Percentiles rank a stretch among this genome's conserved stretches.
These are phyloP conservation scores for Schizosaccharomyces cryophilus DNA, from an alignment of 805 yeast species.

Conservation along the genomic window DNA sequence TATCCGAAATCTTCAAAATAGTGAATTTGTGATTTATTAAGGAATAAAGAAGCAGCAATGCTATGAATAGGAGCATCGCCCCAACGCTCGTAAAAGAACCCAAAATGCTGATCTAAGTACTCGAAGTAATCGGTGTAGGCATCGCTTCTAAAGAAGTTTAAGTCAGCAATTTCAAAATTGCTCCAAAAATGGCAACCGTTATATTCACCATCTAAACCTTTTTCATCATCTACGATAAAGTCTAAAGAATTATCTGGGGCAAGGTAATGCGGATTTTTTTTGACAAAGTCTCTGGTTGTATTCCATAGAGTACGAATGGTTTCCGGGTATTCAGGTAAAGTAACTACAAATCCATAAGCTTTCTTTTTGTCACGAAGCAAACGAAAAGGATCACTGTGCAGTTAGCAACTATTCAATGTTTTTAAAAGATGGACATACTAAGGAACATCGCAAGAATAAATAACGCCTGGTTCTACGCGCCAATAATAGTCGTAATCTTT, in stretches of 20 bases:
- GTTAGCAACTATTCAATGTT: not conserved
- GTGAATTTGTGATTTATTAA: conserved; percentile 28
- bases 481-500: conserved; percentile 68
- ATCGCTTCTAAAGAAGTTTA: conserved; percentile 32
- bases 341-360: conserved; percentile 52
- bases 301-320: conserved; percentile 65
- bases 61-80: conserved; percentile 60
- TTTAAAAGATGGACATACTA: conserved; percentile 23
- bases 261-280: conserved; percentile 31
- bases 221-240: conserved; percentile 40
- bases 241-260: conserved; percentile 39
- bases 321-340: conserved; percentile 40
- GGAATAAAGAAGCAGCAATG: conserved; percentile 32
- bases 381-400: conserved; percentile 38
- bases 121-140: conserved; percentile 32
- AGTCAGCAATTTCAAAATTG: conserved; percentile 39
- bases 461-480: conserved; percentile 84
- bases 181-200: conserved; percentile 69
- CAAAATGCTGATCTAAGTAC: conserved; percentile 32
- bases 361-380: conserved; percentile 54
- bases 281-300: conserved; percentile 37
- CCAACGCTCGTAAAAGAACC: conserved; percentile 57
- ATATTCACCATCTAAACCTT: conserved; percentile 27
- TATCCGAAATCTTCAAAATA: conserved; percentile 38
- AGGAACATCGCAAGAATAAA: conserved; percentile 51